Percentiles rank a stretch among this genome's conserved stretches.
phyloP scores from a whole-genome alignment of 768 basidiomycete species.

The Tephrocybe rancida region DNA sequence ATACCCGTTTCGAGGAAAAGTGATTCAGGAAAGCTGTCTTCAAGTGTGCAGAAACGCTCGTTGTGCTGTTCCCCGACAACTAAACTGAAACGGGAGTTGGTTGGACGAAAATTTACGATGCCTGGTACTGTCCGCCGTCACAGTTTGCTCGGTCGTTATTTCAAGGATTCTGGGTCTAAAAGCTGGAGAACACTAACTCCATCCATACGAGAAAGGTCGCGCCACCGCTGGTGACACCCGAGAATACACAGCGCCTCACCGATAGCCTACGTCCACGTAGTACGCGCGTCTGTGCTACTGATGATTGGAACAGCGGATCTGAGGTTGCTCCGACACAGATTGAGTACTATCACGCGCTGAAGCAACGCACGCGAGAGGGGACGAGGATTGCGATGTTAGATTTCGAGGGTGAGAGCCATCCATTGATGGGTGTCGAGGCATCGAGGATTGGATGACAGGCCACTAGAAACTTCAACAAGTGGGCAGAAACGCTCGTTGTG shows the following conservation, averaged over 20 bases:
- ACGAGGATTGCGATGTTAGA: constrained; percentile 53
- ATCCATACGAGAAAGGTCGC: constrained; percentile 1
- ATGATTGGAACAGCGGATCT: constrained; percentile 62
- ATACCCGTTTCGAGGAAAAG: too few relatives aligned
- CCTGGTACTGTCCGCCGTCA: too few relatives aligned
- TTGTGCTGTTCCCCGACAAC: too few relatives aligned
- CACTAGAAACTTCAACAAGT: constrained; percentile 49
- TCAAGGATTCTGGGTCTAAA: too few relatives aligned
- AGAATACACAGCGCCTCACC: constrained; percentile 56
- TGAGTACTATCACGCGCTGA: constrained; percentile 68
- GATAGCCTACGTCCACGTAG: constrained; percentile 52
- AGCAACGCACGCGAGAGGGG: constrained; percentile 32
- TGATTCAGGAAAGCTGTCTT: too few relatives aligned
- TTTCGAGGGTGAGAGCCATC: constrained; percentile 65
- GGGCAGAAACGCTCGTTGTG: constrained; percentile 6
- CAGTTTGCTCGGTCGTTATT: too few relatives aligned
- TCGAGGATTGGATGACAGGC: constrained; percentile 56
- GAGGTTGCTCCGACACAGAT: constrained; percentile 61
- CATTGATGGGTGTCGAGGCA: constrained; percentile 65
- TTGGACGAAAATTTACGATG: too few relatives aligned
- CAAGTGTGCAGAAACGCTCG: too few relatives aligned
- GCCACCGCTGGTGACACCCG: constrained; percentile 44
- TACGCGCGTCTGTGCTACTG: constrained; percentile 57
- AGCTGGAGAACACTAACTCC: neutral
- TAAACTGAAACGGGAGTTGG: too few relatives aligned